Evolutionary conservation across 306 rosid genomes (phyloP), one percentile per base, ranked within the genome.

Genomic region (Gillenia trifoliata): DNA sequence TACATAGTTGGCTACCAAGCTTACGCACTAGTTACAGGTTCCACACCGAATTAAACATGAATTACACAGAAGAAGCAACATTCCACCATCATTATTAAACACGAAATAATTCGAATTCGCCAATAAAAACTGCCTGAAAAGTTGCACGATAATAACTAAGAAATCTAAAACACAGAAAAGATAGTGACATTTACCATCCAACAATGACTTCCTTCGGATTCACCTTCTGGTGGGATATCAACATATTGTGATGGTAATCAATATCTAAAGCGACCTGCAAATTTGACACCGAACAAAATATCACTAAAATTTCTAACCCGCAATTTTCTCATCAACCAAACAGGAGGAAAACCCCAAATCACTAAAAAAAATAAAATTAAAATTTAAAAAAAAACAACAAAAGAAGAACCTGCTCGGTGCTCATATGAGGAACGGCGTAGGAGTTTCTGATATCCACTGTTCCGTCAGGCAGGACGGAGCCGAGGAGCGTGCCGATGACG

Each of bases 391-490:
- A 66, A 76, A 61, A 11, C 15, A 66, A 33, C 22, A 43, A 6
- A 17, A 45, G 56, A 55, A 60, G 43, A 2, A 93, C 98, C 97
- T 93, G 96, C n/a, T 85, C 98, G 13, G 31, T 77, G 78, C 80
- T 93, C 98, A n/a, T 59, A 76, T 93, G 98, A 73, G 98, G 98
- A 81, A 93, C 98, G 11, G 98, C 98, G 54, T 93, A 93, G 16
- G 97, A 89, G 83, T 93, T 93, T 68, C 97, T 85, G 70, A 93
- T 82, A 70, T 93, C 97, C 8, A 93, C 88, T 17, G 92, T 91
- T 73, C 98, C 98, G 11, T 93, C 93, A 29, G 93, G 87, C 4
- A 86, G 79, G 70, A 91, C 64, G 50, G 91, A 91, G 28, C 98
- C 97, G 19, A 93, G 97, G 25, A 93, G 98, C 6, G 97, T 93